These are phyloP conservation scores for Infundibulicybe gibba DNA, from an alignment of 768 basidiomycete species.

Conservation along the genomic window DNA sequence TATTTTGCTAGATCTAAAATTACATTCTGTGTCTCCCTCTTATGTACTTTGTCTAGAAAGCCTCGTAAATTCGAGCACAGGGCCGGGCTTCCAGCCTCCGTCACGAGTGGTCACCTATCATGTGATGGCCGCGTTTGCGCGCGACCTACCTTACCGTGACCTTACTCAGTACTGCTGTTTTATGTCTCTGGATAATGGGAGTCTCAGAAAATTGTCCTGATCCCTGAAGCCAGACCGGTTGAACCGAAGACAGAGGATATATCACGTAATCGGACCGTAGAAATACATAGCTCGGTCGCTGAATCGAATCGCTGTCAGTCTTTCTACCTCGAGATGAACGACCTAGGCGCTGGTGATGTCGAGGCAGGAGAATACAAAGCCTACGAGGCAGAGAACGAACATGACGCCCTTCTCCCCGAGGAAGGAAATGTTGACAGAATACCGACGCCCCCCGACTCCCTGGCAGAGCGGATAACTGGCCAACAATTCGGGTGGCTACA, in stretches of 20 bases:
- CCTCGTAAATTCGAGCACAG: no score
- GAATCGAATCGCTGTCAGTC: slow-evolving; percentile 4
- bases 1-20: no score
- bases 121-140: no score
- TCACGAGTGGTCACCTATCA: no score
- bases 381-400: slow-evolving; percentile 21
- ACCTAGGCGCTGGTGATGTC: slow-evolving; percentile 11
- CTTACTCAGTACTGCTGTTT: neutral
- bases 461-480: slow-evolving; percentile 14
- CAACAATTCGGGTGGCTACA: slow-evolving; percentile 32
- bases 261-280: slow-evolving; percentile 1
- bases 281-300: neutral
- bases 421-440: slow-evolving; percentile 3
- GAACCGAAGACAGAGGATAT: no score
- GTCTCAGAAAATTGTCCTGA: no score
- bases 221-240: no score
- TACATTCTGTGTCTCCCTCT: no score
- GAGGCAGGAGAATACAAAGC: slow-evolving; percentile 14
- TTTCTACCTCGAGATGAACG: slow-evolving; percentile 7
- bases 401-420: slow-evolving; percentile 31
- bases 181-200: no score
- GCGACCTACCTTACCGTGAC: no score
- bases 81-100: no score
- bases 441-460: slow-evolving; percentile 2
- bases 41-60: no score